phyloP scores from a whole-genome alignment of 2,329 filamentous ascomycete species.

The Cladophialophora yegresii region DNA sequence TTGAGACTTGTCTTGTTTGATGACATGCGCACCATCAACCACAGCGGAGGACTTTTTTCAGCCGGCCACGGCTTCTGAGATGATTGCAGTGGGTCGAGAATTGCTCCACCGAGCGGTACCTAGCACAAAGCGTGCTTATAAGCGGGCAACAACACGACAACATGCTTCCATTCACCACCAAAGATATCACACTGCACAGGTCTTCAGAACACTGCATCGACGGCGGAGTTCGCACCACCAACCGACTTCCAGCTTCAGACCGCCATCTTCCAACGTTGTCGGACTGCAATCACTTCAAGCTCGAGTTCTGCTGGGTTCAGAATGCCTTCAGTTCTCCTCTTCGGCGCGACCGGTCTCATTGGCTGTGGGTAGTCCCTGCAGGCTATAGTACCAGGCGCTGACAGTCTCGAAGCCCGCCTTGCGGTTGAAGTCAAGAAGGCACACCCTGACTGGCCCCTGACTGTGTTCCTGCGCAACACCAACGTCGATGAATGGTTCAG shows the following conservation, averaged over 20 bases:
- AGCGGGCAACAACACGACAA: background rate
- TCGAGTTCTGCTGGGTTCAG: background rate
- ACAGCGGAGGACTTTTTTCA: background rate
- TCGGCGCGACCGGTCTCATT: constrained; percentile 24
- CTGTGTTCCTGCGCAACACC: constrained; percentile 17
- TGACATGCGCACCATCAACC: constrained; percentile 1
- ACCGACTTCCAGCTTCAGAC: background rate
- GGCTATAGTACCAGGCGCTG: background rate
- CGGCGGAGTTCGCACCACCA: background rate
- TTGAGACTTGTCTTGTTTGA: background rate
- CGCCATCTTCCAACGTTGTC: background rate
- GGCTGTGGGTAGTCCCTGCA: constrained; percentile 12
- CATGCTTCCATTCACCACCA: background rate
- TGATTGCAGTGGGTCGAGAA: background rate
- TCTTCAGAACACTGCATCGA: background rate
- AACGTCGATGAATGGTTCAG: constrained; percentile 22
- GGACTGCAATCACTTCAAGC: background rate
- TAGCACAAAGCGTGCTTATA: background rate
- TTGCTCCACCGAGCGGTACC: background rate
- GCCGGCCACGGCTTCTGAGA: background rate
- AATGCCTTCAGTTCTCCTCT: constrained; percentile 25
- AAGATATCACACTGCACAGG: background rate
- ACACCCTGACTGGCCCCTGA: constrained; percentile 23
- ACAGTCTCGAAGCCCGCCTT: constrained; percentile 15
- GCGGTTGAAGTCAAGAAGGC: constrained; percentile 18